phyloP scores from a whole-genome alignment of 108 stramenopile species.

The Aureococcus anophagefferens region DNA sequence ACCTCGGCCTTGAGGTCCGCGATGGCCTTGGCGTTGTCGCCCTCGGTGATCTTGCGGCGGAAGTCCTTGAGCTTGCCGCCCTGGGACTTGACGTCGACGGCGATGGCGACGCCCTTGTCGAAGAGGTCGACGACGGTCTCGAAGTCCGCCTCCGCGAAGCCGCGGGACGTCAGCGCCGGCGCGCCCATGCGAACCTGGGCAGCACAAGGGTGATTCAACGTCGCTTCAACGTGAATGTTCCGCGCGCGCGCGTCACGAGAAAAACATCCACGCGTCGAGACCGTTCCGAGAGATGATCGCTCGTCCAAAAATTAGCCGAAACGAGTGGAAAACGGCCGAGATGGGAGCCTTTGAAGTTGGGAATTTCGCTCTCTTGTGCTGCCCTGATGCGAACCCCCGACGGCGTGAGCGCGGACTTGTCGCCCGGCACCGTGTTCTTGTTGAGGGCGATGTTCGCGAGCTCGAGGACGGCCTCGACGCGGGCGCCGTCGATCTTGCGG shows the following conservation, averaged over 20 bases:
- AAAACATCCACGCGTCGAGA: no score
- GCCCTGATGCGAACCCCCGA: no score
- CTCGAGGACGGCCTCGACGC: constrained; percentile 94
- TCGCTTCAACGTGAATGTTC: no score
- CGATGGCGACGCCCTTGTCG: constrained; percentile 86
- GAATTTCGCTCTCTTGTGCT: no score
- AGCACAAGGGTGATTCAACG: no score
- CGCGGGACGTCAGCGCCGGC: constrained; percentile 80
- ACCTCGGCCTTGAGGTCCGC: constrained; percentile 78
- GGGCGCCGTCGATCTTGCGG: constrained; percentile 81
- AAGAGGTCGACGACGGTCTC: constrained; percentile 87
- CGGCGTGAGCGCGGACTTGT: constrained; percentile 94
- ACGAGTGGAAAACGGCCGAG: no score
- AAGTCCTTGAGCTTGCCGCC: constrained; percentile 83
- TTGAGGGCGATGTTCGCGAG: constrained; percentile 89
- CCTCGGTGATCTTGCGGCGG: constrained; percentile 75
- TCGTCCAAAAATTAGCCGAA: no score
- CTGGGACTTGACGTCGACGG: constrained; percentile 62
- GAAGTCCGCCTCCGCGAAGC: constrained; percentile 94
- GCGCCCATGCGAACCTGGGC: constrained; percentile 95
- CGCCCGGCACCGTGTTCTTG: constrained; percentile 98
- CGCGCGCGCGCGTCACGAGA: no score
- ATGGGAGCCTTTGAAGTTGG: no score
- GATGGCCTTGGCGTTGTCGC: constrained; percentile 71
- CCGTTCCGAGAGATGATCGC: no score